A percentile compares a stretch with the other conserved stretches of the same genome.
Conservation (phyloP, 495 filamentous ascomycete genomes). For the Xylaria curta region DNA sequence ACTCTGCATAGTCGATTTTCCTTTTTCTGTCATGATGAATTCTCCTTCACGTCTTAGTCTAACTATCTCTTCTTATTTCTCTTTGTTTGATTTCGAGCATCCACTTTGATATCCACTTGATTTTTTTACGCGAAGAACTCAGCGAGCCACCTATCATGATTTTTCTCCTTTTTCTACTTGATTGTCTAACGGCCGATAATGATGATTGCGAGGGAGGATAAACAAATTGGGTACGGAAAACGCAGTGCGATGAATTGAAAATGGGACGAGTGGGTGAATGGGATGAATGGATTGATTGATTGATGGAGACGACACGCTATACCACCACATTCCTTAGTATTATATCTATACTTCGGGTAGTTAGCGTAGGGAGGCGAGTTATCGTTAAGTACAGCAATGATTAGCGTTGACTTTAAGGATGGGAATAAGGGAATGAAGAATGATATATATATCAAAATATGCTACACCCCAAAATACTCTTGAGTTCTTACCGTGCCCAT, state of each 20-base stretch:
- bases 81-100: conserved; percentile 1
- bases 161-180: conserved; percentile 27
- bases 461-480: background rate
- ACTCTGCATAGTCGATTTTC: conserved; percentile 6
- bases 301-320: conserved; percentile 17
- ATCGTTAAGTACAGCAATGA: background rate
- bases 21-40: background rate
- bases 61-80: conserved; percentile 11
- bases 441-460: background rate
- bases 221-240: conserved; percentile 5
- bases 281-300: background rate
- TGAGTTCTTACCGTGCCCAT: background rate
- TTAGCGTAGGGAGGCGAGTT: background rate
- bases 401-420: background rate
- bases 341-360: conserved; percentile 12
- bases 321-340: conserved; percentile 24
- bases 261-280: conserved; percentile 19
- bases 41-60: background rate
- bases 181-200: conserved; percentile 17
- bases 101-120: conserved; percentile 28
- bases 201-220: conserved; percentile 6
- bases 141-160: conserved; percentile 28
- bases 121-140: conserved; percentile 33
- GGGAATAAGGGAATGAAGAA: conserved; percentile 7
- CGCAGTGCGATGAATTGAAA: conserved; percentile 13